Evolutionary conservation across 805 yeast genomes (phyloP).

Genomic region (Cyberlindnera euphorbiae): DNA sequence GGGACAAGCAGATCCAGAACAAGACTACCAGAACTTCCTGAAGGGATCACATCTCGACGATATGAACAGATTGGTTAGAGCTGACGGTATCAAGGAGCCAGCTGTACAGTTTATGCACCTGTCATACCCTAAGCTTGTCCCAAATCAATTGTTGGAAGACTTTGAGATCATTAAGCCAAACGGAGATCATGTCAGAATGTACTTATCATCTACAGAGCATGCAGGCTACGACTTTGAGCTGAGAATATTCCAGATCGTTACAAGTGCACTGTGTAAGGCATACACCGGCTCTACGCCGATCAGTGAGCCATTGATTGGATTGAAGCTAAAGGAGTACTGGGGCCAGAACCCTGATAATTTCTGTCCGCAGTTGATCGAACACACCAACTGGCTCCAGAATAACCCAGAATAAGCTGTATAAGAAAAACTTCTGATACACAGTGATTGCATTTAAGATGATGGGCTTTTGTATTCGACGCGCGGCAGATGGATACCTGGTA

Average conservation of each 20-base stretch:
- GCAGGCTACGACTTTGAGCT: constrained; percentile 37
- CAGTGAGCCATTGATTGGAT: constrained; percentile 23
- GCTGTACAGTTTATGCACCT: constrained; percentile 47
- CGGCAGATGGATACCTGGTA: too few relatives aligned
- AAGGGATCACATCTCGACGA: constrained; percentile 18
- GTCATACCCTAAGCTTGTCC: constrained; percentile 50
- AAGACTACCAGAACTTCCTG: constrained; percentile 24
- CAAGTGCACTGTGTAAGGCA: constrained; percentile 32
- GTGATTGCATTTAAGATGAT: not conserved
- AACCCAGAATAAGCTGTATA: constrained; percentile 21
- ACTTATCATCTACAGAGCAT: constrained; percentile 21
- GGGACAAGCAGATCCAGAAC: constrained; percentile 37
- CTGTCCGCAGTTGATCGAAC: constrained; percentile 32
- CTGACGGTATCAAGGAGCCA: constrained; percentile 16
- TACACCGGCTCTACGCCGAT: constrained; percentile 22
- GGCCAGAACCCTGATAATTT: constrained; percentile 24
- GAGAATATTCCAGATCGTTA: constrained; percentile 34
- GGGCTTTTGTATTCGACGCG: too few relatives aligned
- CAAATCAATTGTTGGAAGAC: constrained; percentile 26
- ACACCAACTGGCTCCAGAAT: constrained; percentile 29
- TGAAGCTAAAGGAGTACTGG: constrained; percentile 27
- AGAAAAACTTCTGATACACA: not conserved
- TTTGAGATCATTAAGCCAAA: constrained; percentile 23
- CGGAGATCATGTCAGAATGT: constrained; percentile 30
- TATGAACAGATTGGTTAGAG: constrained; percentile 12